Evolutionary conservation across 305 asterid genomes (phyloP).

Genomic region (Withania somnifera): DNA sequence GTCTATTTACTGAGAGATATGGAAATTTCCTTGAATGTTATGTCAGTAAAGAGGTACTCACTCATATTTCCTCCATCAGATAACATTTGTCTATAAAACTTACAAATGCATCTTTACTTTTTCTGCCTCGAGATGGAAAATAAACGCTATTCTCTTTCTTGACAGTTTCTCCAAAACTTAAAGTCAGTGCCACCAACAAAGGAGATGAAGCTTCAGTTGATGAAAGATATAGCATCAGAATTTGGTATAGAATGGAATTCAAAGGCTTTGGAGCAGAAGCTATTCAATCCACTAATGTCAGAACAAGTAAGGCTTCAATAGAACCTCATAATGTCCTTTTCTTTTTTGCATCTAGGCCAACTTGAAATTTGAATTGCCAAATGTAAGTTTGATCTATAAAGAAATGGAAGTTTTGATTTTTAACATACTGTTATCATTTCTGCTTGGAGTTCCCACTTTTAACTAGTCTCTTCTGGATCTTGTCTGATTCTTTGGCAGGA

Average conservation of each 20-base stretch:
- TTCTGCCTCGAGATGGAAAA: not conserved
- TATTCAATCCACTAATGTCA: conserved; percentile 23
- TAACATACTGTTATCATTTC: not conserved
- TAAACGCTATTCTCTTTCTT: not conserved
- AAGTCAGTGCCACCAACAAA: conserved; percentile 33
- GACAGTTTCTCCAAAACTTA: conserved; percentile 56
- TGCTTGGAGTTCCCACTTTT: not conserved
- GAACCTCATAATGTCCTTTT: not conserved
- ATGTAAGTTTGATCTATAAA: not conserved
- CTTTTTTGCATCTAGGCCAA: not conserved
- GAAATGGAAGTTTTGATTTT: not conserved
- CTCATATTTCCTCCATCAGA: not conserved
- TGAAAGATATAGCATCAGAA: conserved; percentile 68
- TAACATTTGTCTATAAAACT: not conserved
- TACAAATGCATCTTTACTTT: not conserved
- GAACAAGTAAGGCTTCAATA: conserved; percentile 20
- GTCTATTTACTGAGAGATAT: conserved; percentile 52
- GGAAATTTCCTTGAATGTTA: conserved; percentile 39
- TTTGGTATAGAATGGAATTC: conserved; percentile 52
- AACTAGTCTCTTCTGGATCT: not conserved
- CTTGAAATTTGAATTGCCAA: not conserved
- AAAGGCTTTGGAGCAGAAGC: conserved; percentile 50
- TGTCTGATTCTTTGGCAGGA: conserved; percentile 25
- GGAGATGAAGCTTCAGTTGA: conserved; percentile 49
- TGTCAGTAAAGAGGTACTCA: conserved; percentile 53